Percentiles rank a stretch among this genome's conserved stretches.
Evolutionary conservation across 1,139 yeast genomes (phyloP).

Genomic region (Nakaseomyces nivariensis): DNA sequence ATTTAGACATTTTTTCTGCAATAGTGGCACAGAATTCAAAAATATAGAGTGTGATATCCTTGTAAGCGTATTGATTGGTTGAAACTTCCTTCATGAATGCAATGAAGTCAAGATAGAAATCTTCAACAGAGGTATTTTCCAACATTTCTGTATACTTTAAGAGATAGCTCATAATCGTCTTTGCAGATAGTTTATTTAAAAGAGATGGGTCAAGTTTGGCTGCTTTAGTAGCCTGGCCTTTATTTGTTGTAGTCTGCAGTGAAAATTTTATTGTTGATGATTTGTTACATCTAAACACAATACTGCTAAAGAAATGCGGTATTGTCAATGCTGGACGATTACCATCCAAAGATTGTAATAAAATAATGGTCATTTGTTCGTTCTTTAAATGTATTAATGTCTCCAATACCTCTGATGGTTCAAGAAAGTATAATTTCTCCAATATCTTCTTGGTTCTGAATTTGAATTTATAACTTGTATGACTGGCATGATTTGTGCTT

Average conservation of each 20-base stretch:
- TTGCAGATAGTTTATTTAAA: conserved; percentile 14
- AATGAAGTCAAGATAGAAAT: conserved; percentile 53
- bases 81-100: conserved; percentile 51
- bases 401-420: conserved; percentile 67
- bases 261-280: conserved; percentile 19
- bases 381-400: conserved; percentile 38
- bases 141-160: conserved; percentile 51
- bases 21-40: conserved; percentile 43
- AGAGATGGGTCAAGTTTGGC: conserved; percentile 25
- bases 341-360: conserved; percentile 65
- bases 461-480: conserved; percentile 57
- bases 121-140: conserved; percentile 68
- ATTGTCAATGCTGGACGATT: conserved; percentile 70
- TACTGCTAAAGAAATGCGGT: conserved; percentile 53
- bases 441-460: conserved; percentile 60
- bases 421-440: conserved; percentile 58
- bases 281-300: conserved; percentile 38
- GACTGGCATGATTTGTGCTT: conserved; percentile 29
- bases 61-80: conserved; percentile 41
- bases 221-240: conserved; percentile 9
- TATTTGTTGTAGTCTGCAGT: neutral
- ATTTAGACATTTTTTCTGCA: conserved; percentile 45
- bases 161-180: conserved; percentile 17
- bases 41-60: conserved; percentile 41
- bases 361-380: conserved; percentile 14